These are phyloP conservation scores for Zopfia rhizophila DNA, from an alignment of 2,329 filamentous ascomycete genomes.

Conservation along the genomic window DNA sequence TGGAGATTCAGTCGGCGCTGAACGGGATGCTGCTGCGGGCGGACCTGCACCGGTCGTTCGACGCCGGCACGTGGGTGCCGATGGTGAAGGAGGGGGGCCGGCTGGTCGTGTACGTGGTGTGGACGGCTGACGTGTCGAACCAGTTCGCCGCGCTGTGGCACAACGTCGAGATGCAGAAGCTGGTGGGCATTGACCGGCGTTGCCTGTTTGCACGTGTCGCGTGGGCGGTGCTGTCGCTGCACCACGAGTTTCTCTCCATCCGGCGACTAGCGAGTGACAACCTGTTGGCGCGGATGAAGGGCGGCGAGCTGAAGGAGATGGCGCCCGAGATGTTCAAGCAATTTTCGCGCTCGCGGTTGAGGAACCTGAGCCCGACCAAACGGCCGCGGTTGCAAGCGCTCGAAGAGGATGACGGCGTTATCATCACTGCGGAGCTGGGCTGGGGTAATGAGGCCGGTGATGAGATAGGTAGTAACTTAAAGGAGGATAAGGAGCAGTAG, in stretches of 20 bases:
- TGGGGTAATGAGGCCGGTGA: too few relatives aligned
- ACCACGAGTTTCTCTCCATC: slow-evolving; percentile 5
- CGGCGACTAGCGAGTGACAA: too few relatives aligned
- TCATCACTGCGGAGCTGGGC: too few relatives aligned
- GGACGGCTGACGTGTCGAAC: slow-evolving; percentile 18
- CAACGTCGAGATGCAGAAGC: slow-evolving; percentile 20
- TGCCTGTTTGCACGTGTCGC: slow-evolving; percentile 20
- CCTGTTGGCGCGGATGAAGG: slow-evolving; percentile 4
- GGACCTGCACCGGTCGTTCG: too few relatives aligned
- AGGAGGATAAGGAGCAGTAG: too few relatives aligned
- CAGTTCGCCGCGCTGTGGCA: slow-evolving; percentile 19
- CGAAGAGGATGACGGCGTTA: slow-evolving; percentile 18
- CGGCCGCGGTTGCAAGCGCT: slow-evolving; percentile 18
- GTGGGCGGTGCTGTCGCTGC: slow-evolving; percentile 11
- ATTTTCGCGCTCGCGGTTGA: slow-evolving; percentile 16
- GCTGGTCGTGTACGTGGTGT: slow-evolving; percentile 18
- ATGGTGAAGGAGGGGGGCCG: too few relatives aligned
- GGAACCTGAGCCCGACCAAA: slow-evolving; percentile 18
- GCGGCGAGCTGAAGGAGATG: slow-evolving; percentile 17
- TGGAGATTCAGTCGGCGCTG: slow-evolving; percentile 20
- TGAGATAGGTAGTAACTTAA: too few relatives aligned
- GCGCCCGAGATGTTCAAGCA: slow-evolving; percentile 15
- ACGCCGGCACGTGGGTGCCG: too few relatives aligned
- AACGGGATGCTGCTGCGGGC: slow-evolving; percentile 20
- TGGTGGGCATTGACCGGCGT: slow-evolving; percentile 18